Evolutionary conservation across 305 asterid species (phyloP), one percentile per base, ranked within the genome.

Genomic region (Euphrasia arctica): DNA sequence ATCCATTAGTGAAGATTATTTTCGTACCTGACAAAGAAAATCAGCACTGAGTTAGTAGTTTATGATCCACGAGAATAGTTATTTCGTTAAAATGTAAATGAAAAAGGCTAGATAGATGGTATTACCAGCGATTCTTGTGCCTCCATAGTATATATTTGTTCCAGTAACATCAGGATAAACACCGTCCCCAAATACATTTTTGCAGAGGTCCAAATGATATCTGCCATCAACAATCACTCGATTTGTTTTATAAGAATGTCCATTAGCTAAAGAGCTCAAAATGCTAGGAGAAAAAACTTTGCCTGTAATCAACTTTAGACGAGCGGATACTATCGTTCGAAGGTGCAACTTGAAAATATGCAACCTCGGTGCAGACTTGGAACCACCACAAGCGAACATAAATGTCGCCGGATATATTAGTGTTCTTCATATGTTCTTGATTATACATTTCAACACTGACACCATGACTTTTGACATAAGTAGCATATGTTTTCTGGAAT

Each of bases 361-460:
- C 99, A 70, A 93, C 99, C 77, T 93, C 99, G 0, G 97, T 85
- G 70, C 99, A 93, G 68, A 90, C 99, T 80, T 93, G 99, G 89
- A 90, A 93, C 99, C 99, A 93, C 99, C 99, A 93, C 77, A 93
- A 74, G 68, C 96, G 97, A 72, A 72, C 87, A 54, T 86, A 74
- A 49, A 81, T 72, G 60, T 77, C 75, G 52, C 68, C 72, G 31
- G 45, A 73, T 62, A 78, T 54, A 67, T 76, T 68, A 58, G 87
- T 75, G 25, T 75, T 74, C 85, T 81, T 93, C 82, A 93, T 73
- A 67, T 74, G 75, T 71, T 79, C 74, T 77, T 90, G 99, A 74
- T 86, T 61, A 29, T 93, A 93, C 50, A 96, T 72, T 77, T 81
- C 90, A 34, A 85, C 83, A 54, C 70, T 56, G 47, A n/a, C 80